Evolutionary conservation across 2,329 filamentous ascomycete species (phyloP).

Genomic region (Cylindrodendrum hubeiense): DNA sequence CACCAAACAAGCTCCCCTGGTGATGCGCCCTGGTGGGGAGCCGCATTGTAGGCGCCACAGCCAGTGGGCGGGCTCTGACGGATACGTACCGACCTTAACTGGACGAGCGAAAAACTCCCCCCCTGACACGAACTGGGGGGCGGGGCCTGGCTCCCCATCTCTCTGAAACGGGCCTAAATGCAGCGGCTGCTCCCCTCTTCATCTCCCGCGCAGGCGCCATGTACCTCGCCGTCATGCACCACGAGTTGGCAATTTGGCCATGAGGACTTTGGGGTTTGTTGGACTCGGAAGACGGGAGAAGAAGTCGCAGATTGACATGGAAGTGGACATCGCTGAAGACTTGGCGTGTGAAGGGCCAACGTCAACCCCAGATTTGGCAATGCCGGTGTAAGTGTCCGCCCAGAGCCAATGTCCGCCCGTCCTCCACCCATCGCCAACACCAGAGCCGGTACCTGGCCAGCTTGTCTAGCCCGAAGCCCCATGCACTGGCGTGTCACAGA

Average conservation of each 20-base stretch:
- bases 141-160: slow-evolving; percentile 26
- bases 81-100: slow-evolving; percentile 1
- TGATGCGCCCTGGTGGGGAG: slow-evolving; percentile 32
- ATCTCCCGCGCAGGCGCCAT: slow-evolving; percentile 35
- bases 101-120: slow-evolving; percentile 10
- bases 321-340: background rate
- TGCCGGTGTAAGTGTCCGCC: background rate
- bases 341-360: background rate
- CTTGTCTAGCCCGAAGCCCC: slow-evolving; percentile 24
- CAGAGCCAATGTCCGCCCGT: background rate
- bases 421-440: background rate
- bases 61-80: background rate
- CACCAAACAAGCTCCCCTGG: slow-evolving; percentile 44
- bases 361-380: background rate
- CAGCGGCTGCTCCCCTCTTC: slow-evolving; percentile 36
- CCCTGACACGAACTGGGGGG: slow-evolving; percentile 18
- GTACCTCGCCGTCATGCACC: slow-evolving; percentile 10
- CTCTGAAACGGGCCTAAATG: slow-evolving; percentile 44
- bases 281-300: background rate
- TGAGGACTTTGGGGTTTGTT: background rate
- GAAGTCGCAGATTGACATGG: background rate
- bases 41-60: slow-evolving; percentile 16
- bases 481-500: slow-evolving; percentile 40
- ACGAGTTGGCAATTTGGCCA: slow-evolving; percentile 4
- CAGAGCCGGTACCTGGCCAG: background rate